Evolutionary conservation across 345 rosid genomes (phyloP).

Genomic region (Anacardium occidentale): DNA sequence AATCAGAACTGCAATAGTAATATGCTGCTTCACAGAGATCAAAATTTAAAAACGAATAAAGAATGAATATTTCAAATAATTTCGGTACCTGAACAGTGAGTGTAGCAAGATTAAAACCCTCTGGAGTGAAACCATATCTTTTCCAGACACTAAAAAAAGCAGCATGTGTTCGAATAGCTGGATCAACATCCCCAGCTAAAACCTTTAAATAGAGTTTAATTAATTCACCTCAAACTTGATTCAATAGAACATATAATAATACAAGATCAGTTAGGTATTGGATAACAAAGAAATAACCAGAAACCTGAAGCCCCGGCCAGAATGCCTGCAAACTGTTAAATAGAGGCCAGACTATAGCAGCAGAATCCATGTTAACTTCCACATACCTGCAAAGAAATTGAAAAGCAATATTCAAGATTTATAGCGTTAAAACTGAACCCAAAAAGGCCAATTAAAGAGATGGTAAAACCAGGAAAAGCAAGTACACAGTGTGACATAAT

Average conservation of each 20-base stretch:
- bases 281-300: conserved; percentile 11
- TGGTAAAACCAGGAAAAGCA: conserved; percentile 14
- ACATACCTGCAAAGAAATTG: conserved; percentile 67
- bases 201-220: conserved; percentile 51
- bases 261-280: background rate
- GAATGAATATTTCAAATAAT: conserved; percentile 1
- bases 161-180: conserved; percentile 93
- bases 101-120: conserved; percentile 95
- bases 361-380: conserved; percentile 99
- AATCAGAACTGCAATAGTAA: background rate
- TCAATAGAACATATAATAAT: background rate
- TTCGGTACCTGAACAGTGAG: conserved; percentile 56
- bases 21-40: background rate
- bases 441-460: conserved; percentile 5
- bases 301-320: conserved; percentile 99
- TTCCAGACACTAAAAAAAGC: conserved; percentile 97
- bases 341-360: conserved; percentile 91
- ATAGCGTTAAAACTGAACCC: background rate
- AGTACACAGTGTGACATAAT: conserved; percentile 22
- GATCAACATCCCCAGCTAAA: conserved; percentile 92
- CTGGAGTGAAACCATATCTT: conserved; percentile 93
- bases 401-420: conserved; percentile 8
- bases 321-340: conserved; percentile 99
- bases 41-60: background rate
- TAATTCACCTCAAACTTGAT: background rate